phyloP scores from a whole-genome alignment of 108 stramenopile genomes.

The Chaetoceros muelleri region DNA sequence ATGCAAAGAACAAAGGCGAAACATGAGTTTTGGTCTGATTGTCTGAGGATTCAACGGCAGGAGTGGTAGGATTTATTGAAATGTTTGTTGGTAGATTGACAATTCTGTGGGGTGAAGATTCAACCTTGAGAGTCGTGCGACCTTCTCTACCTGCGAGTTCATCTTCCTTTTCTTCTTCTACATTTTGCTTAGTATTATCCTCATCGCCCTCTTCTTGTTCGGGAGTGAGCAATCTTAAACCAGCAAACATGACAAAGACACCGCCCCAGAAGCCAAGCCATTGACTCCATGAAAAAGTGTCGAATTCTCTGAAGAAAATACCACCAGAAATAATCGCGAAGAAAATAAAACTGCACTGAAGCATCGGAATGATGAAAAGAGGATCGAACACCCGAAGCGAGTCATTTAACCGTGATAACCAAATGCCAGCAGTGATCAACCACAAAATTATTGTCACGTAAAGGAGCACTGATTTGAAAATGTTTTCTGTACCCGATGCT shows the following conservation, averaged over 20 bases:
- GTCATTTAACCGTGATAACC: conserved; percentile 46
- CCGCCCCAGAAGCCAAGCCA: conserved; percentile 35
- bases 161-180: too few relatives aligned
- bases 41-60: too few relatives aligned
- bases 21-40: too few relatives aligned
- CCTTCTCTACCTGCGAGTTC: too few relatives aligned
- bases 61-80: too few relatives aligned
- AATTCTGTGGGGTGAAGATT: too few relatives aligned
- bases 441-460: conserved; percentile 47
- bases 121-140: too few relatives aligned
- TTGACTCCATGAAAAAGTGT: conserved; percentile 16
- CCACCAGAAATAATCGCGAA: conserved; percentile 61
- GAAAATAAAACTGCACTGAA: conserved; percentile 62
- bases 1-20: too few relatives aligned
- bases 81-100: too few relatives aligned
- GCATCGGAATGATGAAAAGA: conserved; percentile 65
- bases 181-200: too few relatives aligned
- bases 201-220: too few relatives aligned
- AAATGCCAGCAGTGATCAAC: conserved; percentile 34
- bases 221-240: conserved; percentile 34
- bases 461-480: conserved; percentile 35
- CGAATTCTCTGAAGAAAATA: conserved; percentile 58
- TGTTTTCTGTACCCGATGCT: conserved; percentile 25
- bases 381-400: conserved; percentile 52
- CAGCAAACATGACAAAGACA: conserved; percentile 31